Base-by-base conservation (phyloP, 441 rosid species). In the Arabidopsis lyrata region DNA sequence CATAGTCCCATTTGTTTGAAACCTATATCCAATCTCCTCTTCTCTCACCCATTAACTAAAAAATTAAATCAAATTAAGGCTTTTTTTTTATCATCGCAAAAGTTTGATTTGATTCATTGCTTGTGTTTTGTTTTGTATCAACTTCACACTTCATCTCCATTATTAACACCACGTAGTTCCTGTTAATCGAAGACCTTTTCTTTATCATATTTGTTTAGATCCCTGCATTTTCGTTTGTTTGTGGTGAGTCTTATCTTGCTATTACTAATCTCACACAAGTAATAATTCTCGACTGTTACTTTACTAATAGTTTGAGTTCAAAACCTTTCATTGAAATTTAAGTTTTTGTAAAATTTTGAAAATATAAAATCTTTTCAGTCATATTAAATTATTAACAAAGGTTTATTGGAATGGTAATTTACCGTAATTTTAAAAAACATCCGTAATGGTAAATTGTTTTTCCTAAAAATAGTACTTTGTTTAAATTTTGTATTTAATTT, bases 11-110 rank as follows among this genome's bases (percentile, higher is more conserved):
- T 70, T 64, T 64, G 4, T 41, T 31, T 70, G 72, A 76, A 76
- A 63, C 68, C 68, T 57, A 77, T 70, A 70, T 77, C 72, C 80
- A 69, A 45, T 69, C 75, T 59, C 38, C 55, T 64, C 42, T 12
- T 31, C 38, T 63, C 66, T 54, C 53, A 35, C 14, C 75, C 75
- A 38, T 20, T 62, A 18, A 7, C 47, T 49, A 16, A 16, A 16
- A 16, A 68, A 53, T n/a, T 13, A 3, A 0, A 35, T 73, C 36
- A 15, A 35, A 31, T 52, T 52, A 49, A 66, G 54, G 2, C 5
- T 1, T 47, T 64, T 31, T 50, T 65, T 16, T 27, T 5, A 35
- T 5, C 8, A 54, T 62, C 31, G 10, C 50, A 22, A 22, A 35
- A 35, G 59, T 55, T 62, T 62, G 69, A 54, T 75, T 68, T 60